phyloP scores from a whole-genome alignment of 768 basidiomycete genomes.

The Trametes cingulata region DNA sequence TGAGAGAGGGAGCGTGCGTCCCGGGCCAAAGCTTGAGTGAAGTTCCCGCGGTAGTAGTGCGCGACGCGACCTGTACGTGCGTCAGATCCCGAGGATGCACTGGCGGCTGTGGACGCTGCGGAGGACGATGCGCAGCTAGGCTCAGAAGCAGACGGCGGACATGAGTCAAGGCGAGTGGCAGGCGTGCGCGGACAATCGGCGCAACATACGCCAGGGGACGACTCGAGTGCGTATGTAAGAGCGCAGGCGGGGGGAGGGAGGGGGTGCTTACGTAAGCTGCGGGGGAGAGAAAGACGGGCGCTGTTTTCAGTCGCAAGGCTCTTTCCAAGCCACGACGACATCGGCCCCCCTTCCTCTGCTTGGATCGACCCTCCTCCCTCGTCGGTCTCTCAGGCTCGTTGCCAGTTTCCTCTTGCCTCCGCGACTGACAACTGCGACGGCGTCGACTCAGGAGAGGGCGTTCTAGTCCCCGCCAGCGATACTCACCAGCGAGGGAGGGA shows the following conservation, averaged over 20 bases:
- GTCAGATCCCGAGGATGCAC: background rate
- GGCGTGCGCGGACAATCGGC: background rate
- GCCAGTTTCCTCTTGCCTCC: conserved; percentile 36
- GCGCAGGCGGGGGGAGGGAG: conserved; percentile 5
- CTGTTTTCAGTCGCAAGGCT: conserved; percentile 7
- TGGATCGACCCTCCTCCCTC: conserved; percentile 44
- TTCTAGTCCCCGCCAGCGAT: conserved; percentile 28
- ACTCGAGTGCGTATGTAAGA: background rate
- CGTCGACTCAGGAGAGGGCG: conserved; percentile 37
- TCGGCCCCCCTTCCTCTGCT: conserved; percentile 30
- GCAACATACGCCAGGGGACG: background rate
- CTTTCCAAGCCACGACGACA: conserved; percentile 35
- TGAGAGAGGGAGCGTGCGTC: conserved; percentile 4
- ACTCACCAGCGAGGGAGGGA: conserved; percentile 31
- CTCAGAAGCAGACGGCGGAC: background rate
- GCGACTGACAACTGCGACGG: conserved; percentile 45
- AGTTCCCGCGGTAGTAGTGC: background rate
- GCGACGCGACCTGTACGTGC: background rate
- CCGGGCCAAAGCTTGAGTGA: background rate
- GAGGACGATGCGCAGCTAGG: background rate
- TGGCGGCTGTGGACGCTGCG: background rate
- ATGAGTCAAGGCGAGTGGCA: background rate
- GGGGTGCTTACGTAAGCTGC: conserved; percentile 28
- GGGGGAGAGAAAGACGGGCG: conserved; percentile 25
- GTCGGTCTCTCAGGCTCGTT: conserved; percentile 42